A percentile compares a stretch with the other conserved stretches of the same genome.
These are phyloP conservation scores for Ceratobasidium theobromae DNA, from an alignment of 1,284 basidiomycete genomes.

Conservation along the genomic window DNA sequence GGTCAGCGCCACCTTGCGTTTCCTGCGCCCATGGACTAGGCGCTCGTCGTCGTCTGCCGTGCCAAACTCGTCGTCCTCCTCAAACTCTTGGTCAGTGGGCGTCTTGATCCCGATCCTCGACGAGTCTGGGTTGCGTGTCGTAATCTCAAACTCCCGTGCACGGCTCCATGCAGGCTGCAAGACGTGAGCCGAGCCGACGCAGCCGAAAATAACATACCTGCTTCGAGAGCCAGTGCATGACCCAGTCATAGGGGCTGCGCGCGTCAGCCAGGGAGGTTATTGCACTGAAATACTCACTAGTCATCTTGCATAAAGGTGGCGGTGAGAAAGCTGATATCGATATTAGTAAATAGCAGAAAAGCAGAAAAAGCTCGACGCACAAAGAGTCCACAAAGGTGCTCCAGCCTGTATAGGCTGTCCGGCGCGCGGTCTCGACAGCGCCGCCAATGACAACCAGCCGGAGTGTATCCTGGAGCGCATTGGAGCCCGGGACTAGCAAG, in stretches of 20 bases:
- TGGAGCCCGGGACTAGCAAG: conserved; percentile 56
- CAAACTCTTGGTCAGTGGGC: conserved; percentile 52
- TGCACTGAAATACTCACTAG: conserved; percentile 45
- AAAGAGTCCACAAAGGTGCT: conserved; percentile 82
- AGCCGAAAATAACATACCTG: conserved; percentile 43
- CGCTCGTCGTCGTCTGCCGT: conserved; percentile 50
- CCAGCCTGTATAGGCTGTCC: conserved; percentile 75
- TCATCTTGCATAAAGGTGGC: conserved; percentile 83
- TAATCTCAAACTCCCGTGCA: conserved; percentile 75
- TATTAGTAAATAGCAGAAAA: not conserved
- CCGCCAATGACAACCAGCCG: conserved; percentile 79
- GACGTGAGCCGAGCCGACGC: conserved; percentile 32
- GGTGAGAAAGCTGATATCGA: conserved; percentile 63
- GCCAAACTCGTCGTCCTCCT: conserved; percentile 61
- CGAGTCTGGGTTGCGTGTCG: conserved; percentile 62
- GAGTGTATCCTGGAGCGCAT: conserved; percentile 43
- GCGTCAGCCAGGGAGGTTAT: not conserved
- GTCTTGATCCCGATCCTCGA: conserved; percentile 49
- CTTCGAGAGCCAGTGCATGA: conserved; percentile 85
- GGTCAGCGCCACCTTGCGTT: conserved; percentile 73
- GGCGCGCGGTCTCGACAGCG: conserved; percentile 67
- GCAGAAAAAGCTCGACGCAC: conserved; percentile 39
- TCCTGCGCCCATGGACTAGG: conserved; percentile 65
- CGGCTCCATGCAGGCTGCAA: conserved; percentile 38
- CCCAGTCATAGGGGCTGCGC: conserved; percentile 45